These are phyloP conservation scores for Penicillium corylophilum DNA, from an alignment of 2,329 filamentous ascomycete species.

Conservation along the genomic window DNA sequence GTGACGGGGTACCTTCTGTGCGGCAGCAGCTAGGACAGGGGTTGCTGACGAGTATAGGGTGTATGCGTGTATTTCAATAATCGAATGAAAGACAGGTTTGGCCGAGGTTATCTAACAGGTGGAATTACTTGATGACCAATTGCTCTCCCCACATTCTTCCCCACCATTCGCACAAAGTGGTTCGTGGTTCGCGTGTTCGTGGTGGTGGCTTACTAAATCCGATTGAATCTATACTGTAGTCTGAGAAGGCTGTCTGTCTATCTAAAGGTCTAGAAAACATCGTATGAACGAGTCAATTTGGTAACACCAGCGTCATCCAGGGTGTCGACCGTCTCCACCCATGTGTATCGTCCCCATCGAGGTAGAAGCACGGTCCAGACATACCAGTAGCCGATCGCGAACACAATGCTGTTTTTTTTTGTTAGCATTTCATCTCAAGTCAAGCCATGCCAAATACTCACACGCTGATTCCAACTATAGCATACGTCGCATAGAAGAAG, in stretches of 20 bases:
- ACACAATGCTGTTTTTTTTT: conserved; percentile 50
- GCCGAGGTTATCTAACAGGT: neutral
- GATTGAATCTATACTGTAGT: no score
- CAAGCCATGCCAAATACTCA: conserved; percentile 31
- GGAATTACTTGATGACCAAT: conserved; percentile 9
- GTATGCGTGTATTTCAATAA: no score
- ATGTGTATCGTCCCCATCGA: conserved; percentile 55
- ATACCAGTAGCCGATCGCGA: conserved; percentile 67
- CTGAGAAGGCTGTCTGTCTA: no score
- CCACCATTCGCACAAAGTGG: neutral
- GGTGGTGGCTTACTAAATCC: no score
- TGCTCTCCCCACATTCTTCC: neutral
- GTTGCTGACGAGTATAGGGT: no score
- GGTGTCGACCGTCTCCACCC: conserved; percentile 62
- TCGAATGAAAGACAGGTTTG: no score
- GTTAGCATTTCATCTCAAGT: conserved; percentile 19
- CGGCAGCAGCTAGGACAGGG: no score
- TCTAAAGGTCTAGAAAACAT: neutral
- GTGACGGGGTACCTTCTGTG: neutral
- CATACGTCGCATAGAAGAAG: conserved; percentile 55
- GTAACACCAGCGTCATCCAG: conserved; percentile 66
- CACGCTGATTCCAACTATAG: conserved; percentile 50
- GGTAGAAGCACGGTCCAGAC: conserved; percentile 64
- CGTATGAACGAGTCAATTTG: conserved; percentile 46
- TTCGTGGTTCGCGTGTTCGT: no score